These are phyloP conservation scores for Nakaseomyces delphensis DNA, from an alignment of 1,139 yeast species.

Conservation along the genomic window DNA sequence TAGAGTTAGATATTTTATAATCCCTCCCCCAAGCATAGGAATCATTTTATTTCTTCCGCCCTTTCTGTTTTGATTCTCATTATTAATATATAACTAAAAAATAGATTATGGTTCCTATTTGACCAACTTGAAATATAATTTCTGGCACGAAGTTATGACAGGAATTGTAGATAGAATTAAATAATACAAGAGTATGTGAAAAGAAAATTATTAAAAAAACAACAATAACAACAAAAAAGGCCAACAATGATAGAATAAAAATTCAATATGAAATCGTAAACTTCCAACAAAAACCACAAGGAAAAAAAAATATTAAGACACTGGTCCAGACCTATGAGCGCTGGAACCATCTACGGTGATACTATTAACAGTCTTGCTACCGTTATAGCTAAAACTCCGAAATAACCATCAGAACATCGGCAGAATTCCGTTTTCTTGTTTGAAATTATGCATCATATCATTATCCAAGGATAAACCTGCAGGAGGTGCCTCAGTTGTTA, in stretches of 20 bases:
- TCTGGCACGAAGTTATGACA: too few species aligned
- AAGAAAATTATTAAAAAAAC: too few species aligned
- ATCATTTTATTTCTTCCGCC: not conserved
- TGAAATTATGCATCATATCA: slow-evolving; percentile 3
- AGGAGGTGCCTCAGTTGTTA: not conserved
- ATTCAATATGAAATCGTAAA: not conserved
- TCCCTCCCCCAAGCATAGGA: not conserved
- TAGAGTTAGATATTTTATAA: not conserved
- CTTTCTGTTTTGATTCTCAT: too few species aligned
- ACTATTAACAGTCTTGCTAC: not conserved
- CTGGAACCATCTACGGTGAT: not conserved
- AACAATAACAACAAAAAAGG: not conserved
- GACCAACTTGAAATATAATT: too few species aligned
- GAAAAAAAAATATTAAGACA: not conserved
- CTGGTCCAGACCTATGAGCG: not conserved
- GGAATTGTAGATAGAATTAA: not conserved
- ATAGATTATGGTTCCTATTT: too few species aligned
- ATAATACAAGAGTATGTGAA: too few species aligned
- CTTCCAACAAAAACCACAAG: not conserved
- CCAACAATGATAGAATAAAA: not conserved
- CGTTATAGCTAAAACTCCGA: not conserved
- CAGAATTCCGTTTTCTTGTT: not conserved
- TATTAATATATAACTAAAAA: not conserved
- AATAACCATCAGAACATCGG: not conserved
- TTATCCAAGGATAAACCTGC: not conserved